A percentile compares a stretch with the other conserved stretches of the same genome.
These are phyloP conservation scores for Penicillium sp. DNA, from an alignment of 2,329 filamentous ascomycete genomes.

Conservation along the genomic window DNA sequence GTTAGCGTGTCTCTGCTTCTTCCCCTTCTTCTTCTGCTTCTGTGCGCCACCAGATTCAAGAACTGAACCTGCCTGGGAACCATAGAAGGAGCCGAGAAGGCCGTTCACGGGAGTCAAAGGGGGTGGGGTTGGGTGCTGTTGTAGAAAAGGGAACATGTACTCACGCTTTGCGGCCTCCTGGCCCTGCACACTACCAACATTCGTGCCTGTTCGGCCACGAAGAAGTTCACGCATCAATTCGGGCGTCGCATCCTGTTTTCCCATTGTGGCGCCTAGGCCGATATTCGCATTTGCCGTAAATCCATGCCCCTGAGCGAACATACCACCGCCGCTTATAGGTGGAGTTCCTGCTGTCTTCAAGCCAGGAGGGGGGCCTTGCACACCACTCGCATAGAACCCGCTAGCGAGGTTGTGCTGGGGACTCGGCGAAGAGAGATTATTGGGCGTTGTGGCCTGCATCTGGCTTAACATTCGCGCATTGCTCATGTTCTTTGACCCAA, in stretches of 20 bases:
- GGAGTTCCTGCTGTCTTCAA: slow-evolving; percentile 93
- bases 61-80: slow-evolving; percentile 75
- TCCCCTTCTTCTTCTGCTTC: slow-evolving; percentile 99
- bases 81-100: slow-evolving; percentile 88
- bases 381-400: slow-evolving; percentile 75
- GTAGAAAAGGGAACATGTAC: slow-evolving; percentile 91
- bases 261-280: slow-evolving; percentile 57
- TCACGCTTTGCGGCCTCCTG: slow-evolving; percentile 95
- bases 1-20: slow-evolving; percentile 99
- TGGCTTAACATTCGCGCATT: slow-evolving; percentile 53
- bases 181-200: slow-evolving; percentile 61
- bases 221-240: slow-evolving; percentile 79
- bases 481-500: slow-evolving; percentile 46
- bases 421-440: slow-evolving; percentile 33
- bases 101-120: slow-evolving; percentile 87
- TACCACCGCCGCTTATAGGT: slow-evolving; percentile 68
- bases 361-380: slow-evolving; percentile 89
- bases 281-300: slow-evolving; percentile 61
- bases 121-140: slow-evolving; percentile 80
- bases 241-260: slow-evolving; percentile 65
- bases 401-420: slow-evolving; percentile 44
- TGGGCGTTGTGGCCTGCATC: slow-evolving; percentile 36
- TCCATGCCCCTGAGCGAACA: slow-evolving; percentile 84
- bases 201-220: slow-evolving; percentile 57
- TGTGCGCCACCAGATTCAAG: slow-evolving; percentile 73